A percentile compares a stretch with the other conserved stretches of the same genome.
Evolutionary conservation across 352 stramenopile genomes (phyloP).

Genomic region (Phytophthora constricta): DNA sequence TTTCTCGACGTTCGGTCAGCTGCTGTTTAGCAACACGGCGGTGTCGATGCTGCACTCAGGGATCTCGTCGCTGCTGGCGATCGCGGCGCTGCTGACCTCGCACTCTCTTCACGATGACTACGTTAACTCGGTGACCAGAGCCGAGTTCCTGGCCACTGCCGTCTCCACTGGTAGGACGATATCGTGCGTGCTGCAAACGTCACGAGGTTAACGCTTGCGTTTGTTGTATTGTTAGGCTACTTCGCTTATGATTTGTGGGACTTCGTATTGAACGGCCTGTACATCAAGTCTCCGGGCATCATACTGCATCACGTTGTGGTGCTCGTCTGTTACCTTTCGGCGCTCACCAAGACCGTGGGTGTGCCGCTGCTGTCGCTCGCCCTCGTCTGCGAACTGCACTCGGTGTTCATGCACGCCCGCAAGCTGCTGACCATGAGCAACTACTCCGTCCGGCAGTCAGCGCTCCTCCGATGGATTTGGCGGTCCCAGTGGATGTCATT

Average conservation of each 20-base stretch:
- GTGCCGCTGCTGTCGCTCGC: conserved; percentile 77
- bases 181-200: background rate
- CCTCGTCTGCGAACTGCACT: conserved; percentile 81
- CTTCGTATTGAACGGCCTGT: conserved; percentile 73
- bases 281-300: conserved; percentile 75
- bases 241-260: conserved; percentile 88
- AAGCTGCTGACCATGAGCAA: conserved; percentile 80
- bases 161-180: conserved; percentile 60
- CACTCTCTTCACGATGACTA: conserved; percentile 61
- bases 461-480: conserved; percentile 55
- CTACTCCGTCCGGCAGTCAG: conserved; percentile 41
- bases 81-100: conserved; percentile 51
- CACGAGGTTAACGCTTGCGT: no score
- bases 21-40: conserved; percentile 78
- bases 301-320: conserved; percentile 80
- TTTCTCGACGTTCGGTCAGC: conserved; percentile 51
- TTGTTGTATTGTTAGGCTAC: no score
- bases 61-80: conserved; percentile 59
- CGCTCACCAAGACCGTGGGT: conserved; percentile 73
- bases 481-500: conserved; percentile 66
- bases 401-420: conserved; percentile 74
- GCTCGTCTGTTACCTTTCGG: conserved; percentile 83
- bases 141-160: conserved; percentile 61
- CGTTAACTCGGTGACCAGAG: conserved; percentile 44
- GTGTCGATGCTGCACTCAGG: conserved; percentile 78